phyloP scores from a whole-genome alignment of 192 early-diverging fungal genomes.

The Backusella morwellensis region DNA sequence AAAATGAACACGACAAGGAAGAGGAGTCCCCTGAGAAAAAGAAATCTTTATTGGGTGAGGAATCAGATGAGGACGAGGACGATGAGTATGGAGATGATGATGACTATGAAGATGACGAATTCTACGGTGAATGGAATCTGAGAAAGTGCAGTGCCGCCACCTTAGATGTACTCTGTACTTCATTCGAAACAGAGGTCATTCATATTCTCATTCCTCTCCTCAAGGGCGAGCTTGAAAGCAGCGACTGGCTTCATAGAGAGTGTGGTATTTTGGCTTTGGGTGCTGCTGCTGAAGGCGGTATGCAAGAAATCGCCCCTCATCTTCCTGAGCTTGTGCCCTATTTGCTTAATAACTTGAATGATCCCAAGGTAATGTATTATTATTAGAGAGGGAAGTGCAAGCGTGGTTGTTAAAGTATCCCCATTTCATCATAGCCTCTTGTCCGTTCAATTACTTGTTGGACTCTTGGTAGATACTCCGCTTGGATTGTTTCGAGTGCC shows the following conservation, averaged over 20 bases:
- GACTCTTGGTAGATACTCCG: constrained; percentile 88
- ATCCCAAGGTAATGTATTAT: constrained; percentile 63
- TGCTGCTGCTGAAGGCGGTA: constrained; percentile 96
- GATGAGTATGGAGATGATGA: constrained; percentile 84
- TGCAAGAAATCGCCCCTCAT: constrained; percentile 86
- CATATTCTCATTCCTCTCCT: constrained; percentile 83
- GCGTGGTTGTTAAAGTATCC: neutral
- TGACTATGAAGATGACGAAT: constrained; percentile 81
- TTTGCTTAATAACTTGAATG: constrained; percentile 75
- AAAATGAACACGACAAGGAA: constrained; percentile 36
- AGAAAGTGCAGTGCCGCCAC: constrained; percentile 98
- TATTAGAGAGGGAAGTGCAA: neutral
- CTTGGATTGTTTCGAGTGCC: constrained; percentile 23
- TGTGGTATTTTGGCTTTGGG: constrained; percentile 96
- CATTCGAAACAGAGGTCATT: constrained; percentile 84
- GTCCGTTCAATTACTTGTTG: constrained; percentile 98
- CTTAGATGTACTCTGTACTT: constrained; percentile 89
- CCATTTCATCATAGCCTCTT: constrained; percentile 58
- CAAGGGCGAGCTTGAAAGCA: constrained; percentile 75
- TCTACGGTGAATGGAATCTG: constrained; percentile 93
- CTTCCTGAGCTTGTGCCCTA: constrained; percentile 85
- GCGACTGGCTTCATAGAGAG: constrained; percentile 92
- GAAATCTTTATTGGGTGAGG: constrained; percentile 6
- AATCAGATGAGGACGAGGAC: constrained; percentile 61
- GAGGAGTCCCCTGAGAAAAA: constrained; percentile 10